A percentile compares a stretch with the other conserved stretches of the same genome.
phyloP scores from a whole-genome alignment of 768 basidiomycete species.

The Heimioporus sp. region DNA sequence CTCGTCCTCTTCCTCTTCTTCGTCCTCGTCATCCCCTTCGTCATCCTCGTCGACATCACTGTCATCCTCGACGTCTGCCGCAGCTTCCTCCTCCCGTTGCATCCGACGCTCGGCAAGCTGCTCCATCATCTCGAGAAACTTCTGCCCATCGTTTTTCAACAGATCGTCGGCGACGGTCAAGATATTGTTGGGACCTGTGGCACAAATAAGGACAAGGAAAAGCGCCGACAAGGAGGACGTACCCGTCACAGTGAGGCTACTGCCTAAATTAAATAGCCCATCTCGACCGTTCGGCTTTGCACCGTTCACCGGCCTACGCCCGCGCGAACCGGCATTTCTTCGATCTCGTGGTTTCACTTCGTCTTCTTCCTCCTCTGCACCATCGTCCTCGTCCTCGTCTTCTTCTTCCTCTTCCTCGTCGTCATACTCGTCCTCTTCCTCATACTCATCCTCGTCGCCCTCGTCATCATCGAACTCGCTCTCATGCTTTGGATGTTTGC shows the following conservation, averaged over 20 bases:
- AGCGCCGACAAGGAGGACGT: constrained; percentile 29
- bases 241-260: constrained; percentile 81
- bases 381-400: constrained; percentile 69
- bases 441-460: constrained; percentile 51
- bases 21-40: constrained; percentile 59
- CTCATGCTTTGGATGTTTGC: constrained; percentile 51
- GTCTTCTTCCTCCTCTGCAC: constrained; percentile 57
- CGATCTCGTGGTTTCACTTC: constrained; percentile 45
- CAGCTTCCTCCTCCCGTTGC: constrained; percentile 79
- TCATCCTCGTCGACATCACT: constrained; percentile 62
- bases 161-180: constrained; percentile 98
- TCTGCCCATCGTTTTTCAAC: constrained; percentile 97
- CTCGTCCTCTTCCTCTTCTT: constrained; percentile 66
- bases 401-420: constrained; percentile 67
- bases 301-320: constrained; percentile 41
- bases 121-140: constrained; percentile 99
- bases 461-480: constrained; percentile 69
- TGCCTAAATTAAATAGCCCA: constrained; percentile 78
- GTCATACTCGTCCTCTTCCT: constrained; percentile 56
- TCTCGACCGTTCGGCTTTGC: constrained; percentile 50
- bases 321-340: constrained; percentile 34
- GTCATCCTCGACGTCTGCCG: constrained; percentile 59
- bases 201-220: constrained; percentile 19
- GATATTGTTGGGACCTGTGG: constrained; percentile 82
- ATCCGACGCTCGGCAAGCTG: constrained; percentile 93